Conservation (phyloP, 352 stramenopile genomes). For the Phytophthora multivora region DNA sequence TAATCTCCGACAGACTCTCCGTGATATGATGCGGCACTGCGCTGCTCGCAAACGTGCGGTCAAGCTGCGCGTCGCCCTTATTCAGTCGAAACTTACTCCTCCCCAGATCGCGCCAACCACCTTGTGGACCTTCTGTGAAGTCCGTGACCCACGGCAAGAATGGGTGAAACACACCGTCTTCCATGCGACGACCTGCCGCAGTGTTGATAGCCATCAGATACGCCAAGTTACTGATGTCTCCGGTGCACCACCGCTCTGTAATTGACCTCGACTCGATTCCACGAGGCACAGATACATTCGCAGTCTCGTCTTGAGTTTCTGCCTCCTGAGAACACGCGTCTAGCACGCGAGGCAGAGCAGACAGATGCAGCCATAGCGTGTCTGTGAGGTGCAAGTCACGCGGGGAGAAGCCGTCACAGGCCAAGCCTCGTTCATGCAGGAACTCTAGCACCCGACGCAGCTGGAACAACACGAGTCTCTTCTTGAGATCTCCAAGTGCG, state of each 20-base stretch:
- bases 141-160: conserved; percentile 97
- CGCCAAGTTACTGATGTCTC: conserved; percentile 92
- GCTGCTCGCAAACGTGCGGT: conserved; percentile 90
- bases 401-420: conserved; percentile 48
- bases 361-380: conserved; percentile 55
- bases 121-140: conserved; percentile 58
- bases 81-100: conserved; percentile 95
- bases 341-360: conserved; percentile 35
- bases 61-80: conserved; percentile 94
- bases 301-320: not conserved
- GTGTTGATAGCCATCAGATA: conserved; percentile 94
- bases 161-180: conserved; percentile 86
- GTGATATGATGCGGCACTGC: conserved; percentile 93
- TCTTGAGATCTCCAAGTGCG: conserved; percentile 56
- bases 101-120: conserved; percentile 87
- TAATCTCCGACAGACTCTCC: conserved; percentile 95
- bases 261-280: conserved; percentile 45
- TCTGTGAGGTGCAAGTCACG: conserved; percentile 53
- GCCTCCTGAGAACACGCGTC: conserved; percentile 2
- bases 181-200: conserved; percentile 84
- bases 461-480: conserved; percentile 75
- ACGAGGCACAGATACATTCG: conserved; percentile 4
- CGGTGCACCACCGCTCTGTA: conserved; percentile 89
- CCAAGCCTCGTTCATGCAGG: conserved; percentile 47
- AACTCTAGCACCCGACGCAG: conserved; percentile 50